These are phyloP conservation scores for Colletotrichum incanum DNA, from an alignment of 2,329 filamentous ascomycete species.

Conservation along the genomic window DNA sequence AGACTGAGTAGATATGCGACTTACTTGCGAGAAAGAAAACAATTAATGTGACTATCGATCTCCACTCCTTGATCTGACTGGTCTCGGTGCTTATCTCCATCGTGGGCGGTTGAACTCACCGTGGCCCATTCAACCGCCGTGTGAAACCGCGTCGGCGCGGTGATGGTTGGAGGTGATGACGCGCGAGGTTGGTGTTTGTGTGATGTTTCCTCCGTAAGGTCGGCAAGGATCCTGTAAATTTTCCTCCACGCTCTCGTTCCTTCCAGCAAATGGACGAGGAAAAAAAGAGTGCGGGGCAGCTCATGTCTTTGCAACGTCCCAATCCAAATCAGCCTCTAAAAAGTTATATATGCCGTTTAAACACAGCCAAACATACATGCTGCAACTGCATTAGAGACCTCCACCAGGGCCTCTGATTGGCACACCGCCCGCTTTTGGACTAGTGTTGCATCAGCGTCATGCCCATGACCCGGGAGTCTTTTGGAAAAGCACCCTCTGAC, in stretches of 20 bases:
- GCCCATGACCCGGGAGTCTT: too few species aligned
- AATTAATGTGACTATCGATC: conserved; percentile 79
- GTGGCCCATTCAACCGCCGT: neutral
- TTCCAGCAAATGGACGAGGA: too few species aligned
- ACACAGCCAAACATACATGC: too few species aligned
- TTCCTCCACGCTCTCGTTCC: too few species aligned
- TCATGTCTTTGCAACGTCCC: too few species aligned
- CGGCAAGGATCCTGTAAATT: neutral
- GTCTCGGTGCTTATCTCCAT: conserved; percentile 60
- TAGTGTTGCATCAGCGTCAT: too few species aligned
- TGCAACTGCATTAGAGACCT: neutral
- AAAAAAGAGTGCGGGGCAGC: neutral
- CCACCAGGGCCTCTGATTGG: neutral
- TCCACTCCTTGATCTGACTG: conserved; percentile 73
- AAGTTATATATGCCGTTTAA: too few species aligned
- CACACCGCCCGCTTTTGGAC: neutral
- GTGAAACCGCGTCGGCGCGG: neutral
- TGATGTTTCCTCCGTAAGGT: neutral
- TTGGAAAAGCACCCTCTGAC: too few species aligned
- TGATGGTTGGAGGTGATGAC: neutral
- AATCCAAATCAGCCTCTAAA: too few species aligned
- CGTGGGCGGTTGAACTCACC: neutral
- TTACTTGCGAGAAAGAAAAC: conserved; percentile 80
- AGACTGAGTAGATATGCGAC: conserved; percentile 53
- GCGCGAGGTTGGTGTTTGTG: neutral